A percentile compares a stretch with the other conserved stretches of the same genome.
Conservation (phyloP, 2,329 filamentous ascomycete genomes). For the Reticulascus tulasneorum region DNA sequence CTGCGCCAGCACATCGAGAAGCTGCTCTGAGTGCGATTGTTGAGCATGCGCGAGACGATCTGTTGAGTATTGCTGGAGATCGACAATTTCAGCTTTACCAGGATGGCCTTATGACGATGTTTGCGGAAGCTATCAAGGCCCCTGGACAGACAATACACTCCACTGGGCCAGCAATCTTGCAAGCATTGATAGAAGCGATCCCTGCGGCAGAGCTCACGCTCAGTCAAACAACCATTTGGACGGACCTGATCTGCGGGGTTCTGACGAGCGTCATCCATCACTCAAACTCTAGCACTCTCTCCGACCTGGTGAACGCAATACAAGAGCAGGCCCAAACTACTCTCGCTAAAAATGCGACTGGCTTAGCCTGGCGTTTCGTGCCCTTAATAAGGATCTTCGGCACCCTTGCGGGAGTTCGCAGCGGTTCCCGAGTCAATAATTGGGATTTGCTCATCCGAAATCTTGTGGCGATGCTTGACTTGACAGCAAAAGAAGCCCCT, state of each 20-base stretch:
- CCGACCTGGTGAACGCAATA: conserved; percentile 61
- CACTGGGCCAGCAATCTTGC: conserved; percentile 50
- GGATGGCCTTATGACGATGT: conserved; percentile 86
- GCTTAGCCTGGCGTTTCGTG: conserved; percentile 35
- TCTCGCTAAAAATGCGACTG: conserved; percentile 31
- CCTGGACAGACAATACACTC: conserved; percentile 58
- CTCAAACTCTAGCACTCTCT: conserved; percentile 69
- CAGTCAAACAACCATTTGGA: conserved; percentile 48
- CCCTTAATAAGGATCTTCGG: conserved; percentile 60
- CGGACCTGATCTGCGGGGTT: conserved; percentile 68
- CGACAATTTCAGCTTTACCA: conserved; percentile 67
- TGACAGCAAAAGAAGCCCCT: conserved; percentile 35
- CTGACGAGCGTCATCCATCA: conserved; percentile 81
- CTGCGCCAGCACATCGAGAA: conserved; percentile 71
- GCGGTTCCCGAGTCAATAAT: conserved; percentile 66
- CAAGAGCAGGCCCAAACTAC: conserved; percentile 41
- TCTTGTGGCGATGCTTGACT: conserved; percentile 49
- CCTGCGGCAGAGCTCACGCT: conserved; percentile 47
- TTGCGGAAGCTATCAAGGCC: conserved; percentile 74
- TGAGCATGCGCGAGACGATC: conserved; percentile 65
- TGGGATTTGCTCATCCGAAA: conserved; percentile 65
- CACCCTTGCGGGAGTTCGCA: conserved; percentile 72
- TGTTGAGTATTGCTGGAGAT: conserved; percentile 49
- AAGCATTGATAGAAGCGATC: conserved; percentile 46
- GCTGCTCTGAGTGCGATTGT: conserved; percentile 68